Evolutionary conservation across 2,329 filamentous ascomycete species (phyloP).

Genomic region (Calonectria pseudoturangicola): DNA sequence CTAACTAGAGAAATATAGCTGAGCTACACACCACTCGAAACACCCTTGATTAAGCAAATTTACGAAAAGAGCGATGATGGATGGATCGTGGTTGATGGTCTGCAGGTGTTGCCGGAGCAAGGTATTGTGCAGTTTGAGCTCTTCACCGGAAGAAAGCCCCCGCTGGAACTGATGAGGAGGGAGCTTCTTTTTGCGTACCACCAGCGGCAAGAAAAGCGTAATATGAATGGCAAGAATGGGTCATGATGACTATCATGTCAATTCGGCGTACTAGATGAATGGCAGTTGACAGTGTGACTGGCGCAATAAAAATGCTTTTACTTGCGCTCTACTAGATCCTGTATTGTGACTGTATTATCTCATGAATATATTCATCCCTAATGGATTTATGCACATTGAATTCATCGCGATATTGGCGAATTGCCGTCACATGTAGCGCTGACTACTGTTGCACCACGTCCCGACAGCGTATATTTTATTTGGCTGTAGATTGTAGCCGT

Average conservation of each 20-base stretch:
- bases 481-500: too few relatives aligned
- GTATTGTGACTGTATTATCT: too few relatives aligned
- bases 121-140: constrained; percentile 78
- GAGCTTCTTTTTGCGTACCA: constrained; percentile 32
- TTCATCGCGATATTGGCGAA: too few relatives aligned
- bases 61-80: constrained; percentile 66
- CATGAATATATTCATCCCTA: too few relatives aligned
- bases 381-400: too few relatives aligned
- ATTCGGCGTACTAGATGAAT: neutral
- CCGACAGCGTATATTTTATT: too few relatives aligned
- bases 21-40: constrained; percentile 37
- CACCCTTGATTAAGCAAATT: constrained; percentile 72
- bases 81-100: constrained; percentile 76
- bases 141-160: constrained; percentile 76
- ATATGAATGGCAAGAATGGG: neutral
- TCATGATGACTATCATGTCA: neutral
- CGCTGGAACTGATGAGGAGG: constrained; percentile 70
- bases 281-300: neutral
- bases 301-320: neutral
- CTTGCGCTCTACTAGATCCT: too few relatives aligned
- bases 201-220: neutral
- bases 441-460: too few relatives aligned
- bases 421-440: too few relatives aligned
- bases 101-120: constrained; percentile 77
- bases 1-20: constrained; percentile 59